Evolutionary conservation across 208 protist species (phyloP), one percentile per base, ranked within the genome.

Genomic region (Trypanosoma congolense): DNA sequence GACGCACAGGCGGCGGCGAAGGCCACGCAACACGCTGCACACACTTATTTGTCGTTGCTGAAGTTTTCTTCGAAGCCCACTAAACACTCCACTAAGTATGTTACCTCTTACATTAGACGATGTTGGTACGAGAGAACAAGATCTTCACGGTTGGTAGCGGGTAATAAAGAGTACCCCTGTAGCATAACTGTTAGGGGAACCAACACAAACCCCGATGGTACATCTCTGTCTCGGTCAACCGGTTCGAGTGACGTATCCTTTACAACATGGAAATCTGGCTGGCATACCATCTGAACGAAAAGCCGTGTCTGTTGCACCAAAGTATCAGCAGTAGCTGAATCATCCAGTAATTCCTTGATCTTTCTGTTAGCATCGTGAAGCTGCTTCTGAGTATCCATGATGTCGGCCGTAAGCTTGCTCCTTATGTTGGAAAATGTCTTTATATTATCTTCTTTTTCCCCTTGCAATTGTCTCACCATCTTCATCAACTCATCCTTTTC

Each of bases 211-310:
- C 87, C 87, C 14, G 77, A 75, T 18, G 87, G 83, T 38, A 80
- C 75, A n/a, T 65, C 38, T 9, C 83, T 65, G 31, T 80, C 55
- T 52, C 70, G 75, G 26, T 89, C 73, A n/a, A 93, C 87, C 16
- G 83, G 83, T 63, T 83, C 65, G 33, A 93, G 63, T 1, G 73
- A 80, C 1, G 54, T 52, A 24, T 76, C 87, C 63, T 93, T 93
- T 25, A 93, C 87, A 2, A 93, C 87, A 55, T 64, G 73, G 59
- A 89, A 93, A 25, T 75, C 67, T 14, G 87, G 87, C 51, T 89
- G 80, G 57, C 87, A 93, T 18, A 93, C 68, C 42, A 78, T 71
- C 26, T 74, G 67, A 22, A 93, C 70, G 57, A 91, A 93, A 33
- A 83, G 64, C 0, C 78, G 80, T 56, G 82, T 84, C 62, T 93